Evolutionary conservation across 139 green algal species (phyloP).

Genomic region (Chlorella vulgaris): DNA sequence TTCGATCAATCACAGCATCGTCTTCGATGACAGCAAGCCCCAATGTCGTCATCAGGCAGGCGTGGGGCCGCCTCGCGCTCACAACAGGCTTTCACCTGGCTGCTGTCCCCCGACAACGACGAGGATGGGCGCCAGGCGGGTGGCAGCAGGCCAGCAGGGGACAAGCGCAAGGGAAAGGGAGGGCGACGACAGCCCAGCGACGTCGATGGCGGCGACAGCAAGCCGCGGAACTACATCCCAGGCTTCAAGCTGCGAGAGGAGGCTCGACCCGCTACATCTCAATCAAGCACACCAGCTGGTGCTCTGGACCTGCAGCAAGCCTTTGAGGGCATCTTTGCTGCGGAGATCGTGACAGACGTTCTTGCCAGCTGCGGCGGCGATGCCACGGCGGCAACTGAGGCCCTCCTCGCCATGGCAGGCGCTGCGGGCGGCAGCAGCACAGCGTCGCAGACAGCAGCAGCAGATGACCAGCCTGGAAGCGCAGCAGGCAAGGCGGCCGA

Average conservation of each 20-base stretch:
- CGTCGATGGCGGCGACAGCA: neutral
- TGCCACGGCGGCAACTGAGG: conserved; percentile 5
- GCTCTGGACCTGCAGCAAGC: neutral
- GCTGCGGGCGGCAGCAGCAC: neutral
- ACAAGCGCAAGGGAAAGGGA: neutral
- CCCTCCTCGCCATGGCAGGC: conserved; percentile 3
- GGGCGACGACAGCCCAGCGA: neutral
- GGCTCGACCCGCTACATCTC: neutral
- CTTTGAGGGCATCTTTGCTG: conserved; percentile 7
- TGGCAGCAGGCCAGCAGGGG: neutral
- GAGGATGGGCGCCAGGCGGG: neutral
- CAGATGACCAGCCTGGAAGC: neutral
- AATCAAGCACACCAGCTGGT: neutral
- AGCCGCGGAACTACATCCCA: neutral
- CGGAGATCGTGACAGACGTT: neutral
- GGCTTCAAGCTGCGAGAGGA: conserved; percentile 26
- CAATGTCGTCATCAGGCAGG: neutral
- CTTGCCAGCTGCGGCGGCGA: conserved; percentile 6
- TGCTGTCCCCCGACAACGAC: neutral
- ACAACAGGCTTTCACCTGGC: conserved; percentile 19
- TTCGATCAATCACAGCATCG: no score
- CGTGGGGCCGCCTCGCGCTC: neutral
- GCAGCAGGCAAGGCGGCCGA: no score
- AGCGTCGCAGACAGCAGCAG: neutral
- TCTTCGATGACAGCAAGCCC: no score